Evolutionary conservation across 352 stramenopile species (phyloP).

Genomic region (Nothophytophthora sp.): DNA sequence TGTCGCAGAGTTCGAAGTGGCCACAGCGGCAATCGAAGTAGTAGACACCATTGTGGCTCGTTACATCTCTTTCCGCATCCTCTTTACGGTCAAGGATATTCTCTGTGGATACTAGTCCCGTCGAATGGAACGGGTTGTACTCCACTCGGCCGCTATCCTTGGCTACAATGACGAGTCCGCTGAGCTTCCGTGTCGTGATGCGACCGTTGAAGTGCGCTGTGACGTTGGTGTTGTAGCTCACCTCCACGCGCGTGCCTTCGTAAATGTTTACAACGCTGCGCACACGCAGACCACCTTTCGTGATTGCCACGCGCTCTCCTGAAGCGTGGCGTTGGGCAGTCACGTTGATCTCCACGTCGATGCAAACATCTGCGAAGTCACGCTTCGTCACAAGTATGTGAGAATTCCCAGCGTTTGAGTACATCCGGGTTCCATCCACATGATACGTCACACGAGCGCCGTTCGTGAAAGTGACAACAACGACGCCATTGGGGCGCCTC

Average conservation of each 20-base stretch:
- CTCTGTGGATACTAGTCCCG: not conserved
- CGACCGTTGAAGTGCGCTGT: conserved; percentile 74
- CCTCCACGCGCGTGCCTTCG: conserved; percentile 61
- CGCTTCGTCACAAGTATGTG: conserved; percentile 61
- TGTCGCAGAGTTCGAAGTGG: conserved; percentile 59
- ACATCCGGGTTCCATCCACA: conserved; percentile 64
- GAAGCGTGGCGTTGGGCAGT: conserved; percentile 54
- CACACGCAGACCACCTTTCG: conserved; percentile 64
- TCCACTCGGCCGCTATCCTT: conserved; percentile 79
- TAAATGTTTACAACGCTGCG: conserved; percentile 49
- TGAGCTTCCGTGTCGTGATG: conserved; percentile 48
- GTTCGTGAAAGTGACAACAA: conserved; percentile 67
- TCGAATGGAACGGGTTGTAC: conserved; percentile 22
- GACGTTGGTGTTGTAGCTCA: conserved; percentile 80
- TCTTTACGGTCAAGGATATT: conserved; percentile 24
- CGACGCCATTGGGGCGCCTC: conserved; percentile 38
- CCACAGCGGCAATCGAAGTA: conserved; percentile 70
- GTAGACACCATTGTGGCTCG: conserved; percentile 65
- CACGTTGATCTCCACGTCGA: conserved; percentile 73
- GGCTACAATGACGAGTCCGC: conserved; percentile 45
- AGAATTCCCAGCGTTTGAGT: conserved; percentile 38
- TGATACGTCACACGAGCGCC: conserved; percentile 66
- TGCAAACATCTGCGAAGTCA: conserved; percentile 58
- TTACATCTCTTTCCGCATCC: conserved; percentile 60
- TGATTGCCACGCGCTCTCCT: conserved; percentile 64